Conservation (phyloP, 805 yeast species). For the Yamadazyma phyllophila region DNA sequence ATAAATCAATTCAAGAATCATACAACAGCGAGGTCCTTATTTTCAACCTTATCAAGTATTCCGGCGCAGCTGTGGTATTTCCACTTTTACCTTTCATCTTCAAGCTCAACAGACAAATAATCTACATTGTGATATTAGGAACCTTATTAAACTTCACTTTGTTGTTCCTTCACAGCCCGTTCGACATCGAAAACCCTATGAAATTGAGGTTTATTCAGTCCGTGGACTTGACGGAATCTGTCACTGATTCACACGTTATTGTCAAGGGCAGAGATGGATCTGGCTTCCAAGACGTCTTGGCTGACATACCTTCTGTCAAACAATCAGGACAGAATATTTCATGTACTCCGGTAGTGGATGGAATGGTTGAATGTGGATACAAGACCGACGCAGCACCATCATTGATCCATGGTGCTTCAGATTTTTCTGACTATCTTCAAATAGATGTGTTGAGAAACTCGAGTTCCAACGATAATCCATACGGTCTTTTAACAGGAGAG, state of each 20-base stretch:
- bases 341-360: constrained; percentile 43
- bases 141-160: constrained; percentile 24
- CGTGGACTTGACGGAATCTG: constrained; percentile 43
- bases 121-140: constrained; percentile 22
- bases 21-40: constrained; percentile 38
- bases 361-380: constrained; percentile 54
- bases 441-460: constrained; percentile 53
- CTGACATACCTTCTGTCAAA: constrained; percentile 66
- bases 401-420: constrained; percentile 27
- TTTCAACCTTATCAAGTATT: constrained; percentile 24
- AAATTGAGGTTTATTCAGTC: constrained; percentile 70
- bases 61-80: constrained; percentile 32
- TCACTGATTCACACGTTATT: constrained; percentile 36
- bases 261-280: constrained; percentile 53
- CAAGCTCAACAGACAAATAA: constrained; percentile 56
- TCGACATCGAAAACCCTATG: constrained; percentile 59
- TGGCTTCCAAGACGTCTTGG: constrained; percentile 42
- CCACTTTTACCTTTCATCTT: constrained; percentile 70
- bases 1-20: constrained; percentile 73
- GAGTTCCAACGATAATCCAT: constrained; percentile 46
- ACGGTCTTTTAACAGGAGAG: constrained; percentile 66
- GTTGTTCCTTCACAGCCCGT: constrained; percentile 50
- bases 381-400: constrained; percentile 48
- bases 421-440: constrained; percentile 44
- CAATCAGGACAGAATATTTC: constrained; percentile 20